Evolutionary conservation across 2,329 filamentous ascomycete species (phyloP), one percentile per base, ranked within the genome.

Genomic region (Neurospora sp.): DNA sequence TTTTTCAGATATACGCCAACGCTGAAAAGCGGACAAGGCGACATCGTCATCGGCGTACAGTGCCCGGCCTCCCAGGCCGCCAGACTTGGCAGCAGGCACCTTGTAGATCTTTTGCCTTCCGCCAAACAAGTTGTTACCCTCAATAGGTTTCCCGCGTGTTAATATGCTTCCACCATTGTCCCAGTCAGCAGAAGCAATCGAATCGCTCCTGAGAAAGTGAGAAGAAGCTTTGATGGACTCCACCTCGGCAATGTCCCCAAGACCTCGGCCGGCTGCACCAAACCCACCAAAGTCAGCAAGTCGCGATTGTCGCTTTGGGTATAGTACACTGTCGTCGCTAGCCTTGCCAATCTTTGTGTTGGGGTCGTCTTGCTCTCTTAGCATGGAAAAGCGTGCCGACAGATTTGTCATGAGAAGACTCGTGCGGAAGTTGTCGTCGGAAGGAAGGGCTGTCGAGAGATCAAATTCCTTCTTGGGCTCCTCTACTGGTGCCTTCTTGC

Each of bases 21-120:
- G 91, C 76, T 97, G 93, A 76, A 97, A 97, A 9, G 92, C 86
- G 2, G 94, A 97, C 78, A 91, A 82, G 36, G 90, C 87, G 19
- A 97, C 87, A 79, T 99, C 96, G 74, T 96, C 90, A 36, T 96
- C 93, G 52, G 52, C 52, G 77, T 97, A 98, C 2, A 97, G 79
- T 0, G 89, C 85, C 73, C 88, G 90, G 33, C 86, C 91, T 66
- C 84, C 82, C 84, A 92, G 87, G 66, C 84, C 85, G 23, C 83
- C 82, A 15, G 78, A 77, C 23, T 79, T 79, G 36, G 84, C 84
- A 3, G 83, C 83, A 0, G 91, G 85, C 73, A 97, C 92, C 79
- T 93, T 94, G 80, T 96, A 98, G 43, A 98, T 90, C 82, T 98
- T 98, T 79, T 98, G 96, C 66, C 96, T 89, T 17, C 96, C 96